Evolutionary conservation across 2,329 filamentous ascomycete genomes (phyloP).

Genomic region (Cadophora sp.): DNA sequence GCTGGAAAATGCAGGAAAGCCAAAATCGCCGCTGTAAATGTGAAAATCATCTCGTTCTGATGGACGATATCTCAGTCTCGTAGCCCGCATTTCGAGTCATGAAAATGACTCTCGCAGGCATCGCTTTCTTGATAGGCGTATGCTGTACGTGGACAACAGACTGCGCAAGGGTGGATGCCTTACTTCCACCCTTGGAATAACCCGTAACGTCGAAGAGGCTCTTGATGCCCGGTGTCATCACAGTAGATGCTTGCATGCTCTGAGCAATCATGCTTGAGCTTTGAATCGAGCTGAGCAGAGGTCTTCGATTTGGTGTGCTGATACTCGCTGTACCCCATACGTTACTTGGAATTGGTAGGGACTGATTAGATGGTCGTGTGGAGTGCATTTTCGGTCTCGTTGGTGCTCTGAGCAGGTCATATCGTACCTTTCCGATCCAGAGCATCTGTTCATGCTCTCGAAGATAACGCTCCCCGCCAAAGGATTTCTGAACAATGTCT

Average conservation of each 20-base stretch:
- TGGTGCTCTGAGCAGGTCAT: neutral
- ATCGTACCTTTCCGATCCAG: constrained; percentile 43
- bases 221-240: constrained; percentile 28
- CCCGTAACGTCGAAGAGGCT: constrained; percentile 28
- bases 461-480: constrained; percentile 64
- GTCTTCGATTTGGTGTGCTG: constrained; percentile 13
- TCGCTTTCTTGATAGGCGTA: constrained; percentile 22
- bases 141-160: constrained; percentile 7
- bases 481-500: constrained; percentile 63
- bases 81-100: constrained; percentile 12
- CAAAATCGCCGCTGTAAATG: neutral
- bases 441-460: constrained; percentile 68
- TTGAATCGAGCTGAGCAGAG: constrained; percentile 24
- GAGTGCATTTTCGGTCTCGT: neutral
- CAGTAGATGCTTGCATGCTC: constrained; percentile 25
- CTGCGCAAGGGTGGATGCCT: constrained; percentile 26
- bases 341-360: constrained; percentile 13
- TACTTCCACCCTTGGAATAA: constrained; percentile 17
- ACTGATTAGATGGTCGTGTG: neutral
- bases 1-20: neutral
- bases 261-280: constrained; percentile 27
- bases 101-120: constrained; percentile 24
- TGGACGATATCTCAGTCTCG: constrained; percentile 7
- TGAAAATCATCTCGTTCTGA: neutral
- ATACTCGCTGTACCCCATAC: constrained; percentile 5